These are phyloP conservation scores for Cutaneotrichosporon cavernicola DNA, from an alignment of 1,284 basidiomycete genomes.

Conservation along the genomic window DNA sequence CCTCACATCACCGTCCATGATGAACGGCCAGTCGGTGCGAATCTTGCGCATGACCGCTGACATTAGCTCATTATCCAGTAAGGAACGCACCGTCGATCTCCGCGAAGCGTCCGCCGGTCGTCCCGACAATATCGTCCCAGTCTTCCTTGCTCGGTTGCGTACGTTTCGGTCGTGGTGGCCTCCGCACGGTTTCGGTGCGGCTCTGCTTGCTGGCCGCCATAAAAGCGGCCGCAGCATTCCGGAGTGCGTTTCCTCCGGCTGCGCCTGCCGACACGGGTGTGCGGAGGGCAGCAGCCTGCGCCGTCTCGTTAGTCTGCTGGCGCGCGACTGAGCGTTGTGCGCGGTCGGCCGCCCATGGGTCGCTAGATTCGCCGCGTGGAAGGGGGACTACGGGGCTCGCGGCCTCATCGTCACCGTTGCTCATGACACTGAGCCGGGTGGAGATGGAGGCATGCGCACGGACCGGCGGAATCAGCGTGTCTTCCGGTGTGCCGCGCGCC, in stretches of 20 bases:
- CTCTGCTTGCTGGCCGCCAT: constrained; percentile 33
- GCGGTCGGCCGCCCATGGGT: constrained; percentile 46
- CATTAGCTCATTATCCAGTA: not conserved
- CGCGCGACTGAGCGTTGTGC: constrained; percentile 38
- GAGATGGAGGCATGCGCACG: constrained; percentile 1
- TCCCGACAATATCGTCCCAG: constrained; percentile 32
- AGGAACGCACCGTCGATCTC: constrained; percentile 49
- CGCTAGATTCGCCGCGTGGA: constrained; percentile 18
- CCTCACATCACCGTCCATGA: constrained; percentile 77
- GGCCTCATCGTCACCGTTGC: constrained; percentile 13
- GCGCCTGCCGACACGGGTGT: constrained; percentile 4
- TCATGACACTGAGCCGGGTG: constrained; percentile 5
- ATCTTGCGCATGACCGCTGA: constrained; percentile 79
- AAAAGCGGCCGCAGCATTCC: constrained; percentile 48
- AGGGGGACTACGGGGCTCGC: constrained; percentile 14
- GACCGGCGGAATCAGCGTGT: constrained; percentile 1
- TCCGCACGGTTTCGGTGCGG: constrained; percentile 9
- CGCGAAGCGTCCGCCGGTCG: constrained; percentile 43
- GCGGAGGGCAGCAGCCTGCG: constrained; percentile 17
- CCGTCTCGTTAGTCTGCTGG: constrained; percentile 30
- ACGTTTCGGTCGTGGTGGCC: constrained; percentile 16
- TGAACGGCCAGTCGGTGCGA: constrained; percentile 83
- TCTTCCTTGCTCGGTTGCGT: constrained; percentile 26
- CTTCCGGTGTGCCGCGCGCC: constrained; percentile 8
- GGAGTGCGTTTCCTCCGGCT: constrained; percentile 27